Percentiles rank a stretch among this genome's conserved stretches.
Conservation (phyloP, 1,284 basidiomycete species). For the Leccinum cinnamomeum region DNA sequence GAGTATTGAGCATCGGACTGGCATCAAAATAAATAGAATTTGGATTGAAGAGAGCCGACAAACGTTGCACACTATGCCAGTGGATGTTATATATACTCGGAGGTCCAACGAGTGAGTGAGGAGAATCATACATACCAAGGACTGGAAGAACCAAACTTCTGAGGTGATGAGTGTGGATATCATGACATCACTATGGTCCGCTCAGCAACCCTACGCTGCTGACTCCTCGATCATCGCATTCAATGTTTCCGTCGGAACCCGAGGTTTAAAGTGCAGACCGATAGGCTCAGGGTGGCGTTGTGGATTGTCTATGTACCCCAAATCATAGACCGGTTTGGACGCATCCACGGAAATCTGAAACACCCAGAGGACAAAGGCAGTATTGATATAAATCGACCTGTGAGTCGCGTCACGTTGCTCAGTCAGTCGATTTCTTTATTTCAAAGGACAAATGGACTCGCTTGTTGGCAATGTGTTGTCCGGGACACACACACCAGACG, state of each 20-base stretch:
- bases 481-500: slow-evolving; percentile 9
- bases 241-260: background rate
- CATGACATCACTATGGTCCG: too few species aligned
- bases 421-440: background rate
- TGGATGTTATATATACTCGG: too few species aligned
- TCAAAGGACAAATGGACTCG: background rate
- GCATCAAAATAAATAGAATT: too few species aligned
- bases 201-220: too few species aligned
- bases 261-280: background rate
- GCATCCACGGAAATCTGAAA: slow-evolving; percentile 12
- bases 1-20: too few species aligned
- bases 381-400: slow-evolving; percentile 19
- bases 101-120: too few species aligned
- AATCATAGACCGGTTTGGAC: slow-evolving; percentile 15
- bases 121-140: too few species aligned
- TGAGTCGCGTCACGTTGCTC: background rate
- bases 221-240: background rate
- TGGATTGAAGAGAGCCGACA: too few species aligned
- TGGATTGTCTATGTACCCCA: background rate
- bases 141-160: too few species aligned
- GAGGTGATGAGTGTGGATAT: too few species aligned
- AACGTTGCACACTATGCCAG: too few species aligned
- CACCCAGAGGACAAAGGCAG: slow-evolving; percentile 11
- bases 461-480: background rate
- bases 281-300: background rate